Base-by-base conservation (phyloP, 1,139 yeast genomes). In the Hyphopichia burtonii region DNA sequence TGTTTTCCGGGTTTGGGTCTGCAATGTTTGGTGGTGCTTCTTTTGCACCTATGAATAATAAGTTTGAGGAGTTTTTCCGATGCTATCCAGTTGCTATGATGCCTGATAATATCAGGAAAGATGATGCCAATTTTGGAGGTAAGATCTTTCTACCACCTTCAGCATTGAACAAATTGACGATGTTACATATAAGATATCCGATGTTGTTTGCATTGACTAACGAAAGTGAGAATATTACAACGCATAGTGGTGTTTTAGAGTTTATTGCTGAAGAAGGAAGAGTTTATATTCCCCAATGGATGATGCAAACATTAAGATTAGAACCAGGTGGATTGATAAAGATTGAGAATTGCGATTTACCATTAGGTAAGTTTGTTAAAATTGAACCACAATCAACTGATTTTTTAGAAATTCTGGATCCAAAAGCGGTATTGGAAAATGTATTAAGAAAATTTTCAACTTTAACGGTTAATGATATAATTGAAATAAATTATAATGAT, bases 241-340 rank as follows among this genome's bases (percentile, higher is more conserved):
- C 97, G 0, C 96, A 90, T 60, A 87, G 93, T 39, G 99, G 99
- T 55, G 99, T 94, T 14, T 69, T 94, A 51, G 99, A 94, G 65
- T 94, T 94, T 60, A 86, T 87, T 27, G 97, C 99, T 0, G 99
- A 93, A 59, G 99, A 94, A 68, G 99, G 99, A 16, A 74, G 99
- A 46, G 94, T 82, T 3, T 94, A 94, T 59, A 59, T 93, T 36
- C 99, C 99, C 0, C 91, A 88, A 54, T 94, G 99, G 99, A 91
- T 93, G 94, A 82, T 93, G 90, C 76, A 68, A 38, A 86, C 96
- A 0, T 66, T 94, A 38, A 71, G 74, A 31, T 67, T 87, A 11
- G 77, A 77, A 38, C 88, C 96, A 0, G 99, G 99, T 0, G 78
- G 88, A 20, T 68, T 94, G 47, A 68, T 93, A 20, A 85, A 85